These are phyloP conservation scores for Zymoseptoria crescenta DNA, from an alignment of 2,329 filamentous ascomycete genomes.

Conservation along the genomic window DNA sequence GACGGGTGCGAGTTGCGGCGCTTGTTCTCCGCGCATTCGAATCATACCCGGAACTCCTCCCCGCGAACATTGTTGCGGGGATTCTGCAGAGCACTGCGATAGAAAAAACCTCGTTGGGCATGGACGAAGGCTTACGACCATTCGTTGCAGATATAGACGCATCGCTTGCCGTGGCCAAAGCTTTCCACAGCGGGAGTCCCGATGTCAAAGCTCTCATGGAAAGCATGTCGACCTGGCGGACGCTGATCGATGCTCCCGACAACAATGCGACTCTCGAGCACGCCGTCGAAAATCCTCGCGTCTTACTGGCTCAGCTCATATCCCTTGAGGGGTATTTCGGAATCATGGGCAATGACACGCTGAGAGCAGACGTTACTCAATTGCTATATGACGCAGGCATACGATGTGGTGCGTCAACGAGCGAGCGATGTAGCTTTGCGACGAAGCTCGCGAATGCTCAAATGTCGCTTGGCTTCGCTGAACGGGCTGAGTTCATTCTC, in stretches of 20 bases:
- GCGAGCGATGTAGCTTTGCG: constrained; percentile 32
- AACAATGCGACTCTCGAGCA: constrained; percentile 35
- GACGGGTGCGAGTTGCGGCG: constrained; percentile 21
- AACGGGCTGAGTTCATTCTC: constrained; percentile 51
- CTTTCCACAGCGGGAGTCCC: constrained; percentile 33
- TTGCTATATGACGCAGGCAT: constrained; percentile 7
- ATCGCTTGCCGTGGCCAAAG: constrained; percentile 33
- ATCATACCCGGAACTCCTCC: constrained; percentile 17
- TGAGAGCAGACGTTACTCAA: constrained; percentile 9
- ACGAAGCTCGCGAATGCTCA: constrained; percentile 46
- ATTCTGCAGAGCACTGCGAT: constrained; percentile 6
- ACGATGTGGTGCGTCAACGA: not conserved
- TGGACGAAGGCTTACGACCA: constrained; percentile 29
- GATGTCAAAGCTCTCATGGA: constrained; percentile 22
- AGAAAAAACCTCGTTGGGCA: constrained; percentile 10
- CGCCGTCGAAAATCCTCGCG: constrained; percentile 44
- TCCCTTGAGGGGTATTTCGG: constrained; percentile 50
- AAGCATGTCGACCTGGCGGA: constrained; percentile 33
- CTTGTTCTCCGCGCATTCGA: constrained; percentile 18
- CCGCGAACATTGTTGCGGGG: constrained; percentile 6
- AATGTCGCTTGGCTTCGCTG: constrained; percentile 52
- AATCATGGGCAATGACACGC: constrained; percentile 47
- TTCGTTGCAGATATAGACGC: constrained; percentile 32
- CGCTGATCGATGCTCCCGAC: constrained; percentile 26
- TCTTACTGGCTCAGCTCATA: constrained; percentile 45